Evolutionary conservation across 2,329 filamentous ascomycete genomes (phyloP).

Genomic region (Bipolaris zeicola): DNA sequence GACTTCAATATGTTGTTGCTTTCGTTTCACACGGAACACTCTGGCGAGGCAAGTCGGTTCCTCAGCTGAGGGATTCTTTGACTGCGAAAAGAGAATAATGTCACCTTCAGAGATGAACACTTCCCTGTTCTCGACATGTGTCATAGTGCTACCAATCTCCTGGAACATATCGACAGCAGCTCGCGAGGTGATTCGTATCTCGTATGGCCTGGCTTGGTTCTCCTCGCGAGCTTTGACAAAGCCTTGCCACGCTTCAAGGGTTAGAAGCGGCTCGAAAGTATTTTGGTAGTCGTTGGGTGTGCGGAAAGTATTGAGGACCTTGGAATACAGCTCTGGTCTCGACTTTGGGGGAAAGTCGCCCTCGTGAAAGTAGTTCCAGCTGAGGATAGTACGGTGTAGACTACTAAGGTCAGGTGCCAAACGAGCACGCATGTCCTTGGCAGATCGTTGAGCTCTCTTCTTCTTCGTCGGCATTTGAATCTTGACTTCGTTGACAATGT

Average conservation of each 20-base stretch:
- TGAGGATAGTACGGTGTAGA: conserved; percentile 82
- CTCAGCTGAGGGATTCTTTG: conserved; percentile 69
- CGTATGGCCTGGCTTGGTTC: conserved; percentile 77
- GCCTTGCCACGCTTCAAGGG: conserved; percentile 94
- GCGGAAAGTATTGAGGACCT: conserved; percentile 77
- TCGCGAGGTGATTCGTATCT: conserved; percentile 84
- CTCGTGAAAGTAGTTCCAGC: conserved; percentile 93
- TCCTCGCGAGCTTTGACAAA: conserved; percentile 92
- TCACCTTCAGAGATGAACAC: conserved; percentile 80
- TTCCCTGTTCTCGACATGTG: conserved; percentile 71
- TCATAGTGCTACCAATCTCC: conserved; percentile 85
- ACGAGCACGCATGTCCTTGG: conserved; percentile 92
- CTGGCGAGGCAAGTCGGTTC: conserved; percentile 85
- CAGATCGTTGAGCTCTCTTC: conserved; percentile 75
- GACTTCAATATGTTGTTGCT: conserved; percentile 81
- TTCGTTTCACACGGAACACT: conserved; percentile 78
- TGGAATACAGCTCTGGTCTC: conserved; percentile 71
- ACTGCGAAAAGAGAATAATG: conserved; percentile 82
- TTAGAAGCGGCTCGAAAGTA: conserved; percentile 87
- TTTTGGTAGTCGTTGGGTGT: conserved; percentile 80
- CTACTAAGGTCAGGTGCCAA: conserved; percentile 86
- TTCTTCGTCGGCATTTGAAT: conserved; percentile 78
- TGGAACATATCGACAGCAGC: conserved; percentile 91
- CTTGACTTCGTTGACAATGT: conserved; percentile 46
- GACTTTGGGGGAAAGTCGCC: conserved; percentile 81